These are phyloP conservation scores for Leishmania major DNA, from an alignment of 208 protist genomes.

Conservation along the genomic window DNA sequence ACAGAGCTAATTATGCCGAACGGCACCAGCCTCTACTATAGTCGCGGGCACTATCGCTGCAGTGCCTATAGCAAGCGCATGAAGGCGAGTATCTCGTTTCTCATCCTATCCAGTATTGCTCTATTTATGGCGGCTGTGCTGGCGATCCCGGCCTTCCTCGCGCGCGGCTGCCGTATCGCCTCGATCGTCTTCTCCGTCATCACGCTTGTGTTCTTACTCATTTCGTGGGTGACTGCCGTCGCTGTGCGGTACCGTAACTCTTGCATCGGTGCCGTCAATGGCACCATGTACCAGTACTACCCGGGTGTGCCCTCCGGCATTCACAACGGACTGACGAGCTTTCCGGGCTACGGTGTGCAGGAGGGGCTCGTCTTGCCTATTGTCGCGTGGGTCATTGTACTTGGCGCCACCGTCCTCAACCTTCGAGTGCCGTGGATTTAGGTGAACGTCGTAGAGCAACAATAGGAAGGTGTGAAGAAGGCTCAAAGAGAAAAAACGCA, in stretches of 20 bases:
- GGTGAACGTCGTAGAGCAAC: neutral
- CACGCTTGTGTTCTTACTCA: constrained; percentile 38
- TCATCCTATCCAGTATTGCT: constrained; percentile 48
- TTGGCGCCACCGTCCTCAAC: constrained; percentile 42
- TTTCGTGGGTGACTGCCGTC: constrained; percentile 55
- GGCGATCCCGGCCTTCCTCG: constrained; percentile 42
- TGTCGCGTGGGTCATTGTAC: constrained; percentile 43
- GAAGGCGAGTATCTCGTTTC: constrained; percentile 61
- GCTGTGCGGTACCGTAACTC: constrained; percentile 43
- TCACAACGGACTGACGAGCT: constrained; percentile 43
- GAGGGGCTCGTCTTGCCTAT: constrained; percentile 57
- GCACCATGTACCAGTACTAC: constrained; percentile 32
- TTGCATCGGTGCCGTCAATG: constrained; percentile 22
- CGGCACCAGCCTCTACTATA: constrained; percentile 47
- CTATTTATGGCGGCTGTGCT: constrained; percentile 43
- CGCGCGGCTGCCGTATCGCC: constrained; percentile 39
- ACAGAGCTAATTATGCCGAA: constrained; percentile 51
- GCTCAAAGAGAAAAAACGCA: neutral
- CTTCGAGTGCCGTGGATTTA: constrained; percentile 46
- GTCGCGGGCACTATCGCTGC: constrained; percentile 53
- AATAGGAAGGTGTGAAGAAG: neutral
- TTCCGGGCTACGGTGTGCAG: constrained; percentile 50
- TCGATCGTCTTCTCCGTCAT: constrained; percentile 41
- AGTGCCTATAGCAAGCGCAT: constrained; percentile 56
- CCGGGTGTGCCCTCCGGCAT: constrained; percentile 57